Evolutionary conservation across 2,329 filamentous ascomycete genomes (phyloP).

Genomic region (Apiospora malaysiana): DNA sequence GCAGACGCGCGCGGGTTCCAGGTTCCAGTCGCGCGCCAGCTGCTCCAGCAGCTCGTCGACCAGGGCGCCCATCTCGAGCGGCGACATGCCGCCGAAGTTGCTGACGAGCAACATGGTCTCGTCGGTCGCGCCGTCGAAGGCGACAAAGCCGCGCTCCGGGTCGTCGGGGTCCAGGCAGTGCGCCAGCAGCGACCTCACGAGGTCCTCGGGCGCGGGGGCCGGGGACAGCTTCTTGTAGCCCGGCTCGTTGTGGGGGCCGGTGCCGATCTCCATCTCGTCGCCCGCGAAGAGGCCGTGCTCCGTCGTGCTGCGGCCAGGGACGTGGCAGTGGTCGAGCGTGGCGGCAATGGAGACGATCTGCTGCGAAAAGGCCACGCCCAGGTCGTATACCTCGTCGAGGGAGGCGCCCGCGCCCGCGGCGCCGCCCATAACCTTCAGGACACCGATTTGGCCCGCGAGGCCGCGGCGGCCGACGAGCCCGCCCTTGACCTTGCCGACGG

Average conservation of each 20-base stretch:
- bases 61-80: slow-evolving; percentile 61
- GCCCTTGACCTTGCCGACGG: slow-evolving; percentile 61
- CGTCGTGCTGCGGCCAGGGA: slow-evolving; percentile 51
- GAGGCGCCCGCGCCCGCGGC: slow-evolving; percentile 53
- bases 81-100: slow-evolving; percentile 65
- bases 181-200: slow-evolving; percentile 63
- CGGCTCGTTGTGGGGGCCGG: slow-evolving; percentile 71
- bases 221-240: slow-evolving; percentile 63
- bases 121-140: slow-evolving; percentile 51
- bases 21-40: slow-evolving; percentile 52
- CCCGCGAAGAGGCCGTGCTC: slow-evolving; percentile 54
- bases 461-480: slow-evolving; percentile 66
- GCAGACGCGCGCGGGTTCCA: slow-evolving; percentile 60
- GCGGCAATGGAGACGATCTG: slow-evolving; percentile 64
- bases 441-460: slow-evolving; percentile 65
- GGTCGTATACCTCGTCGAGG: slow-evolving; percentile 56
- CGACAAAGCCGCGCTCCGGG: slow-evolving; percentile 55
- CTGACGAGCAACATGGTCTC: slow-evolving; percentile 61
- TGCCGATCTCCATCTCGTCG: slow-evolving; percentile 67
- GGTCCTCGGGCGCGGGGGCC: slow-evolving; percentile 51
- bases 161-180: slow-evolving; percentile 65
- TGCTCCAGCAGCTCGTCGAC: slow-evolving; percentile 60
- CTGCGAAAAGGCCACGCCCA: slow-evolving; percentile 54
- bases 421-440: slow-evolving; percentile 63
- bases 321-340: slow-evolving; percentile 66